Conservation (phyloP, 305 asterid genomes). For the Solanum hybrid region DNA sequence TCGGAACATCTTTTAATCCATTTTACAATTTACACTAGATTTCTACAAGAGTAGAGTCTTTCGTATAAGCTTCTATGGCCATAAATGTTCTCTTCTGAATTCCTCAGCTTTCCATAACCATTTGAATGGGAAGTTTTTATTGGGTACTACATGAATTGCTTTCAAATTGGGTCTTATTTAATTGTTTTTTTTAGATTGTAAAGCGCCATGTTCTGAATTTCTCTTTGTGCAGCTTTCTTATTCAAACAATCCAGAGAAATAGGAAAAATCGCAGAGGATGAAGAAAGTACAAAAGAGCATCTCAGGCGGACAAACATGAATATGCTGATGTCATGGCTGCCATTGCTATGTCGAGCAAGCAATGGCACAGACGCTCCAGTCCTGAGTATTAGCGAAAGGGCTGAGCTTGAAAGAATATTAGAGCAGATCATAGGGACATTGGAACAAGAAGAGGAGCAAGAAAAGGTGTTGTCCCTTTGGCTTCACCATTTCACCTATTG, state of each 20-base stretch:
- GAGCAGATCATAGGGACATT: conserved; percentile 49
- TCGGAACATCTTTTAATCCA: background rate
- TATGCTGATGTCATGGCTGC: conserved; percentile 68
- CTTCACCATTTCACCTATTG: conserved; percentile 77
- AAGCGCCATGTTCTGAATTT: background rate
- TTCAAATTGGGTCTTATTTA: background rate
- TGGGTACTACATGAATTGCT: background rate
- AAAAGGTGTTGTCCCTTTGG: conserved; percentile 69
- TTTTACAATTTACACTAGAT: background rate
- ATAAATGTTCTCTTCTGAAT: background rate
- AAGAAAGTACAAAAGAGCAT: conserved; percentile 17
- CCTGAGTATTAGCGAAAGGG: conserved; percentile 46
- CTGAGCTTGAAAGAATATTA: conserved; percentile 47
- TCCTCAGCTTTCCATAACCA: background rate
- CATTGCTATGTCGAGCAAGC: conserved; percentile 66
- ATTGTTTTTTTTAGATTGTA: background rate
- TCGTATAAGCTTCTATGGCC: background rate
- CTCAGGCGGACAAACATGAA: conserved; percentile 42
- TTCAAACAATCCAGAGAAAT: conserved; percentile 56
- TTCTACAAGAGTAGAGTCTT: background rate
- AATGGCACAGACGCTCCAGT: conserved; percentile 61
- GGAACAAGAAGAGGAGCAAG: conserved; percentile 66
- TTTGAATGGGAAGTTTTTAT: background rate
- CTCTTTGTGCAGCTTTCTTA: conserved; percentile 44
- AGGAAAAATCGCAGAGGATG: conserved; percentile 17